Conservation (phyloP, 2,329 filamentous ascomycete genomes). For the Alternaria rosae region DNA sequence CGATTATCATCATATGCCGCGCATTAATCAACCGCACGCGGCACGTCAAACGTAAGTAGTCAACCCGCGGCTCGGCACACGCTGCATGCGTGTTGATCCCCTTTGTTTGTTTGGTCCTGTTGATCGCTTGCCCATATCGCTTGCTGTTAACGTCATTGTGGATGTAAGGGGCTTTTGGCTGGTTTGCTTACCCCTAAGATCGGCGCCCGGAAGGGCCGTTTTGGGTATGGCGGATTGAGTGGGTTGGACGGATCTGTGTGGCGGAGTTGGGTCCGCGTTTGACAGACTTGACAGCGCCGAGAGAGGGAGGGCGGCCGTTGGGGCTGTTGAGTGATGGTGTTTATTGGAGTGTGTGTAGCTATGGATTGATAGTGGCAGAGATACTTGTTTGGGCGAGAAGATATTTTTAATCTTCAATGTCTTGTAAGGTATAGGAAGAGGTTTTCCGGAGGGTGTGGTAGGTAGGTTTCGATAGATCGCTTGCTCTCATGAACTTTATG, state of each 20-base stretch:
- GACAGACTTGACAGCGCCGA: not conserved
- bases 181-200: not conserved
- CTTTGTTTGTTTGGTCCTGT: not conserved
- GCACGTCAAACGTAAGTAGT: not conserved
- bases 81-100: not conserved
- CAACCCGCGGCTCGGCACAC: not conserved
- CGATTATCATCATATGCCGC: not conserved
- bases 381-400: no score
- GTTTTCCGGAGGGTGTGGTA: not conserved
- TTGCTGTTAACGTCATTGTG: not conserved
- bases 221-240: not conserved
- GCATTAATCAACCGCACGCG: not conserved
- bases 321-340: no score
- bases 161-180: not conserved
- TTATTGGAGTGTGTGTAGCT: not conserved
- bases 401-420: no score
- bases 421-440: not conserved
- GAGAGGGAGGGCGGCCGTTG: not conserved
- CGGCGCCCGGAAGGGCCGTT: not conserved
- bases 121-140: no score
- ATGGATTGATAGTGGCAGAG: not conserved
- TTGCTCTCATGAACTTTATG: not conserved
- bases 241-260: not conserved
- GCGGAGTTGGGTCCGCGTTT: not conserved
- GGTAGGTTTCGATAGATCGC: not conserved